These are phyloP conservation scores for Dryas integrifolia DNA, from an alignment of 331 rosid species.

Conservation along the genomic window DNA sequence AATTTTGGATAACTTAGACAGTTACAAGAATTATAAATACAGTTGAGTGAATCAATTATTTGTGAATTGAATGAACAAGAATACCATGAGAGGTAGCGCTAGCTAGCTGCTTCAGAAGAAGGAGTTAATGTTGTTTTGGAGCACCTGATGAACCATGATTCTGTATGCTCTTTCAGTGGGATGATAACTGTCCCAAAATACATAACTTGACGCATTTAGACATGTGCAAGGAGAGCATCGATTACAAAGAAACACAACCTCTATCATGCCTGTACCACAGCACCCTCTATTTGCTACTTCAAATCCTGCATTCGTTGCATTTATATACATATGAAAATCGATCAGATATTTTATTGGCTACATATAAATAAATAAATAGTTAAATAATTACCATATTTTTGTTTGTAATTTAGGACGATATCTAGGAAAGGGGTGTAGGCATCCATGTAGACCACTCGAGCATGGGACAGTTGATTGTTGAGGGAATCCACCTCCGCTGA, in stretches of 20 bases:
- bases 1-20: too few relatives aligned
- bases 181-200: slow-evolving; percentile 53
- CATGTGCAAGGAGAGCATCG: slow-evolving; percentile 9
- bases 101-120: neutral
- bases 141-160: slow-evolving; percentile 2
- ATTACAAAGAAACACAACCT: slow-evolving; percentile 22
- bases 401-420: slow-evolving; percentile 22
- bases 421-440: slow-evolving; percentile 33
- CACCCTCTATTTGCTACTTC: slow-evolving; percentile 26
- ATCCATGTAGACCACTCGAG: slow-evolving; percentile 33
- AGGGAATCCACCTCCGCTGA: slow-evolving; percentile 5
- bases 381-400: slow-evolving; percentile 24
- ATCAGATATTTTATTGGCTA: too few relatives aligned
- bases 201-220: slow-evolving; percentile 2
- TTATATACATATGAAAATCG: too few relatives aligned
- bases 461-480: neutral
- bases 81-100: too few relatives aligned
- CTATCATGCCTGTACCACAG: slow-evolving; percentile 41
- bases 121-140: neutral
- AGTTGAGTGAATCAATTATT: too few relatives aligned
- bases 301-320: slow-evolving; percentile 35
- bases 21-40: too few relatives aligned
- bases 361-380: neutral
- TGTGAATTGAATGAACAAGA: too few relatives aligned
- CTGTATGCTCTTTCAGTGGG: slow-evolving; percentile 47